Percentiles rank a stretch among this genome's conserved stretches.
phyloP scores from a whole-genome alignment of 768 basidiomycete species.

The Xerocomellus amylosporus region DNA sequence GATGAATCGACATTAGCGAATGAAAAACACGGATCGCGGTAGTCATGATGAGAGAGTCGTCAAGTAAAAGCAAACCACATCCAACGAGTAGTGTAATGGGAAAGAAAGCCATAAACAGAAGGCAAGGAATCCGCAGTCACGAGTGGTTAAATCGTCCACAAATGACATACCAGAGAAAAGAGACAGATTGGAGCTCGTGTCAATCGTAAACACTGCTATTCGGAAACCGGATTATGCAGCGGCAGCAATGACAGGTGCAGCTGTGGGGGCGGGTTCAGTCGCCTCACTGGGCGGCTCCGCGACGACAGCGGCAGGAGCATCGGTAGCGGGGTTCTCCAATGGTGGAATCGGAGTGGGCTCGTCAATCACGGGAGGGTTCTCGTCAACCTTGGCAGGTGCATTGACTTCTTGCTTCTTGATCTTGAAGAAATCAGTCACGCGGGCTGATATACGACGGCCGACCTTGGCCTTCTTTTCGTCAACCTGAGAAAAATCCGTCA shows the following conservation, averaged over 20 bases:
- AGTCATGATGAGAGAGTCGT: constrained; percentile 62
- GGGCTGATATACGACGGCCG: constrained; percentile 78
- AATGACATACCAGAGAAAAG: constrained; percentile 36
- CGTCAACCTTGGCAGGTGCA: constrained; percentile 79
- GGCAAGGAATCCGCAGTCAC: constrained; percentile 37
- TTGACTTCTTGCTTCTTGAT: constrained; percentile 59
- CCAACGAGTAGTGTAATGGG: constrained; percentile 50
- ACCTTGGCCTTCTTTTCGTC: constrained; percentile 64
- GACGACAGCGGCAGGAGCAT: constrained; percentile 36
- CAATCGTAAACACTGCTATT: constrained; percentile 39
- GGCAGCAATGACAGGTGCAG: constrained; percentile 70
- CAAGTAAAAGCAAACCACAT: constrained; percentile 57
- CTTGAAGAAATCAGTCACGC: constrained; percentile 83
- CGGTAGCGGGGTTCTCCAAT: constrained; percentile 72
- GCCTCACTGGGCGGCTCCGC: constrained; percentile 37
- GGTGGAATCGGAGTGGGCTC: constrained; percentile 80
- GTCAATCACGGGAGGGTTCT: constrained; percentile 86
- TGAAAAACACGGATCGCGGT: constrained; percentile 56
- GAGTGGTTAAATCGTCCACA: constrained; percentile 35
- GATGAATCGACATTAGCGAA: constrained; percentile 68
- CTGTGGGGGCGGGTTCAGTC: constrained; percentile 42
- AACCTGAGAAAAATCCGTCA: constrained; percentile 24
- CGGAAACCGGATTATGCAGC: constrained; percentile 56
- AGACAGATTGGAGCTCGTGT: constrained; percentile 41
- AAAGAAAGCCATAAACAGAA: constrained; percentile 34